Base-by-base conservation (phyloP, 73 alveolate species). In the Uronychia setigera region DNA sequence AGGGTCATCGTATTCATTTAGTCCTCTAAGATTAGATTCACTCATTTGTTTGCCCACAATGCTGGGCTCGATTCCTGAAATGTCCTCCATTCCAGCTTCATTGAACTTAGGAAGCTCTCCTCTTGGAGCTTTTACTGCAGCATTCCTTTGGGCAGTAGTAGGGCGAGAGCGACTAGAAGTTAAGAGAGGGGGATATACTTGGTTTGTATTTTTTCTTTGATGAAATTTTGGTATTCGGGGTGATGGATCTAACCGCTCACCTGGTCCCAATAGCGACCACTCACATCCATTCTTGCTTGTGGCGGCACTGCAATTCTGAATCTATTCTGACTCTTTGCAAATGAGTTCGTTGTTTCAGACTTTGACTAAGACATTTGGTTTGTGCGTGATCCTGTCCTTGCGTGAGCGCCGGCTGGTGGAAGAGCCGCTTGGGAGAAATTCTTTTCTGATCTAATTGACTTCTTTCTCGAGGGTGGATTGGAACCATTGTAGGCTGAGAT, bases 11-110 rank as follows among this genome's bases (percentile, higher is more conserved):
- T 46, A 46, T 19, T 46, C 67, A 19, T 46, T 46, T 5, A 46
- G 67, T 46, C 67, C 67, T 46, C 67, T 46, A 5, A 46, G 19
- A 46, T 46, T 46, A 19, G 67, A 46, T 46, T 46, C 67, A 46
- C 67, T 46, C 67, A 46, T 46, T 46, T 46, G 67, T 19, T 46
- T 46, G n/a, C 5, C 19, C 67, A 5, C 67, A 19, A 46, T 46
- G 67, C 67, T 19, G 5, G 67, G 67, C 19, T 46, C 67, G 19
- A 46, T 46, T 46, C 67, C 67, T 46, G 67, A 46, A 19, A 46
- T 46, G 67, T 46, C 67, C 67, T 46, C 67, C 67, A 46, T 46
- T 46, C 67, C 67, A 19, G 67, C 19, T 46, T 46, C 67, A 46
- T 46, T 5, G 19, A 46, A 46, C 67, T 46, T 46, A 11, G 67